Base-by-base conservation (phyloP, 148 eudicot genomes). In the Cornus kousa region DNA sequence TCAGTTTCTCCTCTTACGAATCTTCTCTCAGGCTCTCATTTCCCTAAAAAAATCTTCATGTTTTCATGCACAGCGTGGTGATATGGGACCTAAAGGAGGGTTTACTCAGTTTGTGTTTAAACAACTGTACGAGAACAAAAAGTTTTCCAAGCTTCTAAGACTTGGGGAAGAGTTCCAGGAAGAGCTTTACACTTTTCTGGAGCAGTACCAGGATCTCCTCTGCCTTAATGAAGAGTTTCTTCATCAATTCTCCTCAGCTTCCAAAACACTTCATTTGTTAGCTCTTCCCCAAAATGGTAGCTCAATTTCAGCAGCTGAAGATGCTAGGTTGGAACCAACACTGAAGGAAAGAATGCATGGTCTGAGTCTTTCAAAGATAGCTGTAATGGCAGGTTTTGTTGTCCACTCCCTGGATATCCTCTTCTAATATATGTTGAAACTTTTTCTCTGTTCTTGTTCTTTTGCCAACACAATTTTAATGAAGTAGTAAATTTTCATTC, bases 31-130 rank as follows among this genome's bases (percentile, higher is more conserved):
- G 72, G 57, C 70, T 57, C 55, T 46, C 31, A 48, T 68, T 67
- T 67, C 48, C 43, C 67, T 50, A 19, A 48, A 68, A 37, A 72
- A 65, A 68, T 77, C 19, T 59, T 69, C 23, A 22, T 79, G 17
- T 46, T 82, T 20, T 76, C 9, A 76, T 82, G 53, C 83, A 88
- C 92, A 96, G 99, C 87, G 82, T 80, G 92, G 92, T 83, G 89
- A 97, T 85, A 85, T 90, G 90, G 99, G 99, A 76, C 93, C 98
- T 53, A 96, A 85, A 85, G 97, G 97, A 73, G 99, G 99, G 67
- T 96, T 92, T 78, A 91, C 95, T 79, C 78, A 88, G 85, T 96
- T 87, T 79, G 99, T 93, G 39, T 93, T 96, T 79, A 81, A 92
- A 80, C 93, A 92, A 83, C 78, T 96, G 68, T 88, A 93, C 78